Evolutionary conservation across 75 land plant genomes (phyloP).

Genomic region (Pinus albicaulis): DNA sequence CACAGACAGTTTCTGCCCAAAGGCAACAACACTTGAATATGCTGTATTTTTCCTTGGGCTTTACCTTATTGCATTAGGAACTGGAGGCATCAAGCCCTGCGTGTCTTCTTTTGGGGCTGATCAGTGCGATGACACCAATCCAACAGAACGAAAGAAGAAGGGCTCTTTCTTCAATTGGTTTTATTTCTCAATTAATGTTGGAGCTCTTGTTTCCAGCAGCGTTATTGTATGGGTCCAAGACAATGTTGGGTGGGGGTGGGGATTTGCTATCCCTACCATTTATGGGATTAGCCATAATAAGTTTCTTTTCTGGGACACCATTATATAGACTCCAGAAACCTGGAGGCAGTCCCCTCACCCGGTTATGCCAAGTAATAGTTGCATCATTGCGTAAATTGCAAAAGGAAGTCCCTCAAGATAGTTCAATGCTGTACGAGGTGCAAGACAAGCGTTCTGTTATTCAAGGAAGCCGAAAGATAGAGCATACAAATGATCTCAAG

Average conservation of each 20-base stretch:
- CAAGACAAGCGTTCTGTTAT: constrained; percentile 49
- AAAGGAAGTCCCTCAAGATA: constrained; percentile 40
- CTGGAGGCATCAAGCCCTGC: constrained; percentile 59
- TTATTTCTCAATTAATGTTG: constrained; percentile 69
- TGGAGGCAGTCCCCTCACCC: constrained; percentile 82
- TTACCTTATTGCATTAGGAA: constrained; percentile 83
- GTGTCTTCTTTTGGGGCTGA: constrained; percentile 84
- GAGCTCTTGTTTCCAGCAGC: constrained; percentile 68
- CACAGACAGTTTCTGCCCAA: constrained; percentile 27
- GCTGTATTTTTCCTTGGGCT: constrained; percentile 70
- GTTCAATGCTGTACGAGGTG: constrained; percentile 53
- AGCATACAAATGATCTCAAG: constrained; percentile 68
- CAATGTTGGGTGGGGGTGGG: constrained; percentile 81
- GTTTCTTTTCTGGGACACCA: constrained; percentile 63
- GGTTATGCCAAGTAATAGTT: constrained; percentile 76
- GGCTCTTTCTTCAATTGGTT: constrained; percentile 58
- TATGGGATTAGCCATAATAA: constrained; percentile 61
- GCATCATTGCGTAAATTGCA: constrained; percentile 66
- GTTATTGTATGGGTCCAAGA: constrained; percentile 84
- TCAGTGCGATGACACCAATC: constrained; percentile 84
- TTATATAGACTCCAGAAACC: constrained; percentile 75
- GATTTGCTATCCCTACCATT: constrained; percentile 73
- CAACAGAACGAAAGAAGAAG: constrained; percentile 59
- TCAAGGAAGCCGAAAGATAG: constrained; percentile 79
- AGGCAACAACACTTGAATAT: constrained; percentile 50